Evolutionary conservation across 345 rosid species (phyloP).

Genomic region (Gossypium ekmanianum): DNA sequence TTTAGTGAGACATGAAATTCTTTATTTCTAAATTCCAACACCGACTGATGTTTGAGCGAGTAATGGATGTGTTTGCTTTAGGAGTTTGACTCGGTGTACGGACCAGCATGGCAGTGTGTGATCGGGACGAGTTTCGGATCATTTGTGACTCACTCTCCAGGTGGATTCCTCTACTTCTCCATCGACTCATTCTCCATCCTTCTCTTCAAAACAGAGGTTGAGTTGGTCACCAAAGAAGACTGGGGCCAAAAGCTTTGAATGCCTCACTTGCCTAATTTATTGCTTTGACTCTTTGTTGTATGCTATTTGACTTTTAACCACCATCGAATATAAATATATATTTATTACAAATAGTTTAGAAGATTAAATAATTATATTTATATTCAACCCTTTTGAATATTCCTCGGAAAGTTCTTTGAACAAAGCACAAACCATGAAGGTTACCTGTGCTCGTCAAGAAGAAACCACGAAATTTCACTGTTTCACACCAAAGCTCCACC

Average conservation of each 20-base stretch:
- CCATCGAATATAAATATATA: no score
- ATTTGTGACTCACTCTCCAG: slow-evolving; percentile 51
- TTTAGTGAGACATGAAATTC: no score
- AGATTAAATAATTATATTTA: no score
- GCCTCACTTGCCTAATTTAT: background rate
- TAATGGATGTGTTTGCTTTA: background rate
- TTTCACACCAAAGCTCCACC: no score
- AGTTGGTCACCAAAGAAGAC: background rate
- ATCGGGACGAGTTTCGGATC: slow-evolving; percentile 62
- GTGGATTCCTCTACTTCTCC: slow-evolving; percentile 56
- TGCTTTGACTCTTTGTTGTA: background rate
- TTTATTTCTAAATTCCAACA: no score
- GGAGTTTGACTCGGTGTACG: slow-evolving; percentile 52
- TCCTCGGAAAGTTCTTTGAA: no score
- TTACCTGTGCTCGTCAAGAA: no score
- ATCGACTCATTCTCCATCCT: slow-evolving; percentile 36
- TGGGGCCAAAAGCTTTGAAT: background rate
- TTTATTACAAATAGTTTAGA: no score
- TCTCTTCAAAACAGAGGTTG: slow-evolving; percentile 31
- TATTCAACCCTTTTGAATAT: no score
- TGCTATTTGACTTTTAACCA: no score
- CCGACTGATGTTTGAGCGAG: background rate
- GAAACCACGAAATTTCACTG: no score
- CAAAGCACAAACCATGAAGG: no score
- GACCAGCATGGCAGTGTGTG: slow-evolving; percentile 58